These are phyloP conservation scores for Gastrolobium villosum DNA, from an alignment of 306 rosid genomes.

Conservation along the genomic window DNA sequence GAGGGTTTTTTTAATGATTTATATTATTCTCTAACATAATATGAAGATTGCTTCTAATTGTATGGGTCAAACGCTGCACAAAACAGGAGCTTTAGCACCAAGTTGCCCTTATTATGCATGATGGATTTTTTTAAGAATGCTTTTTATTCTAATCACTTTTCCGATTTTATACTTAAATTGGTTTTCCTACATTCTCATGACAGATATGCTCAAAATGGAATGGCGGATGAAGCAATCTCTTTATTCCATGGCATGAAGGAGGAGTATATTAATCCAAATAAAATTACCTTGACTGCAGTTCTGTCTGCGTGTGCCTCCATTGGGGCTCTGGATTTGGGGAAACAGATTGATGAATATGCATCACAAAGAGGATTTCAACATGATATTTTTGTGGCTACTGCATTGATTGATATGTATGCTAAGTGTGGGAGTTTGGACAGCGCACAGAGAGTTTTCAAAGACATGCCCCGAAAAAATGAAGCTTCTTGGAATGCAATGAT, in stretches of 20 bases:
- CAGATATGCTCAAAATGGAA: slow-evolving; percentile 96
- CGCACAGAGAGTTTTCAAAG: slow-evolving; percentile 75
- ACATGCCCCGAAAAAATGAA: slow-evolving; percentile 84
- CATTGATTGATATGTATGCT: slow-evolving; percentile 91
- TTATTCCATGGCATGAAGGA: slow-evolving; percentile 75
- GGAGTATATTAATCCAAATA: slow-evolving; percentile 64
- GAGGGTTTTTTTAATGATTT: too few species aligned
- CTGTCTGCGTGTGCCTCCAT: slow-evolving; percentile 83
- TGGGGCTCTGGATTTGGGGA: slow-evolving; percentile 88
- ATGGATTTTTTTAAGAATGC: not conserved
- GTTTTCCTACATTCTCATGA: slow-evolving; percentile 41
- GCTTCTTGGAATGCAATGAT: slow-evolving; percentile 98
- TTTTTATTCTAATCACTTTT: slow-evolving; percentile 13
- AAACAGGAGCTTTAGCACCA: too few species aligned
- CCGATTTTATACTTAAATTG: not conserved
- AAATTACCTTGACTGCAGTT: slow-evolving; percentile 75
- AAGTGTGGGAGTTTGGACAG: slow-evolving; percentile 89
- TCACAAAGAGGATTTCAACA: slow-evolving; percentile 68
- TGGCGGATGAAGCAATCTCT: slow-evolving; percentile 81
- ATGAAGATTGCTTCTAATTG: too few species aligned
- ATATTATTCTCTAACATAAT: too few species aligned
- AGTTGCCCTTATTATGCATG: not conserved
- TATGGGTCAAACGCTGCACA: too few species aligned
- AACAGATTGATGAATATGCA: slow-evolving; percentile 71
- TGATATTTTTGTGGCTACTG: slow-evolving; percentile 79